Percentiles rank a stretch among this genome's conserved stretches.
Conservation (phyloP, 2,329 filamentous ascomycete species). For the Hymenoscyphus albidus region DNA sequence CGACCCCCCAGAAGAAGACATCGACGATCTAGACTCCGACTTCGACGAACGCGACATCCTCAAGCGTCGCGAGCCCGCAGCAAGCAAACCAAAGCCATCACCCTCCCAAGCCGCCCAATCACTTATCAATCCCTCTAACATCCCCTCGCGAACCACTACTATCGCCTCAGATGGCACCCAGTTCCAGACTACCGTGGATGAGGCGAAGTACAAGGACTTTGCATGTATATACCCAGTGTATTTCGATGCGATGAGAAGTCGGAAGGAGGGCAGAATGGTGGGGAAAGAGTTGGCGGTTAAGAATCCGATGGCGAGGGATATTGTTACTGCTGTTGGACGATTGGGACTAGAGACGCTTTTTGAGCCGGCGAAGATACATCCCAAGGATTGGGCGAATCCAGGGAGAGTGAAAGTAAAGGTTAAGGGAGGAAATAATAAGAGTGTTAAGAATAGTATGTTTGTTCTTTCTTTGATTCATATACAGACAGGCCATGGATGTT, state of each 20-base stretch:
- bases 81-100: constrained; percentile 26
- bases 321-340: constrained; percentile 76
- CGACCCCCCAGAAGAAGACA: constrained; percentile 85
- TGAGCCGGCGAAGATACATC: constrained; percentile 88
- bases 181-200: constrained; percentile 43
- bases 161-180: constrained; percentile 35
- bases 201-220: constrained; percentile 65
- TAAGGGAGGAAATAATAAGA: constrained; percentile 53
- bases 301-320: constrained; percentile 85
- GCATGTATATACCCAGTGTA: constrained; percentile 94
- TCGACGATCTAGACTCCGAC: constrained; percentile 58
- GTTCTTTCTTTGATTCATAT: background rate
- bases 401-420: constrained; percentile 80
- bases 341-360: constrained; percentile 72
- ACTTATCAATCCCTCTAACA: constrained; percentile 38
- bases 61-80: constrained; percentile 19
- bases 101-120: constrained; percentile 37
- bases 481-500: background rate
- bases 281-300: constrained; percentile 65
- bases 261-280: constrained; percentile 80
- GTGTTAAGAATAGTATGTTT: constrained; percentile 61
- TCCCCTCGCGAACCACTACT: constrained; percentile 38
- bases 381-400: constrained; percentile 96
- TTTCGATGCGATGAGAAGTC: constrained; percentile 74
- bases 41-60: constrained; percentile 47